Conservation (phyloP, 2,329 filamentous ascomycete species). For the Monilinia fructigena region DNA sequence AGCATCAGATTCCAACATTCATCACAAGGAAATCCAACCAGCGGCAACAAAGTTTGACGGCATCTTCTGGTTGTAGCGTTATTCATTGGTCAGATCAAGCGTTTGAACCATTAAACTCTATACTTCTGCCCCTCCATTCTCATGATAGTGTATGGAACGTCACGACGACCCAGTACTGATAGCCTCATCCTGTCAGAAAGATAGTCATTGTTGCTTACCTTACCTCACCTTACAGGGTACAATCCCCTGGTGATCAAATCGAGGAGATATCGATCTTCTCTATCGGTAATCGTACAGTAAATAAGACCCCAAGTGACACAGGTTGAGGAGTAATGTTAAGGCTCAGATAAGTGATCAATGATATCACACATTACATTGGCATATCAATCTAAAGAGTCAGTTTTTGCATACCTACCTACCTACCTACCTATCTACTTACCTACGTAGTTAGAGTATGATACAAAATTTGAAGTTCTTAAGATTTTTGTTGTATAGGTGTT, state of each 20-base stretch:
- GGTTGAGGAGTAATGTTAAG: not conserved
- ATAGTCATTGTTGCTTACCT: not conserved
- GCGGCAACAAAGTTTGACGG: constrained; percentile 6
- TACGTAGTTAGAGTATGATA: not conserved
- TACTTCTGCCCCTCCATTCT: constrained; percentile 14
- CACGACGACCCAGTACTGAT: constrained; percentile 13
- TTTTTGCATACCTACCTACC: not conserved
- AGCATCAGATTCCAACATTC: not conserved
- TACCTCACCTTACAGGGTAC: constrained; percentile 15
- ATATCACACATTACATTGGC: not conserved
- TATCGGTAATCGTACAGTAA: not conserved
- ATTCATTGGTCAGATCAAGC: constrained; percentile 17
- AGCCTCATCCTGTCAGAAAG: constrained; percentile 2
- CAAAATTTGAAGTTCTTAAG: not conserved
- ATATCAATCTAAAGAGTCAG: not conserved
- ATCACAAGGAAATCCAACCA: constrained; percentile 5
- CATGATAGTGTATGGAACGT: constrained; percentile 22
- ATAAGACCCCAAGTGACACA: not conserved
- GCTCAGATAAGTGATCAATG: not conserved
- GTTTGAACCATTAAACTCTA: not conserved
- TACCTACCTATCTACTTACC: no score
- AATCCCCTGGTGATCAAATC: not conserved
- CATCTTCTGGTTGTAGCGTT: not conserved
- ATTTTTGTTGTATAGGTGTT: not conserved
- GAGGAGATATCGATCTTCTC: not conserved